Conservation (phyloP, 768 basidiomycete genomes). For the Suillus luteus region DNA sequence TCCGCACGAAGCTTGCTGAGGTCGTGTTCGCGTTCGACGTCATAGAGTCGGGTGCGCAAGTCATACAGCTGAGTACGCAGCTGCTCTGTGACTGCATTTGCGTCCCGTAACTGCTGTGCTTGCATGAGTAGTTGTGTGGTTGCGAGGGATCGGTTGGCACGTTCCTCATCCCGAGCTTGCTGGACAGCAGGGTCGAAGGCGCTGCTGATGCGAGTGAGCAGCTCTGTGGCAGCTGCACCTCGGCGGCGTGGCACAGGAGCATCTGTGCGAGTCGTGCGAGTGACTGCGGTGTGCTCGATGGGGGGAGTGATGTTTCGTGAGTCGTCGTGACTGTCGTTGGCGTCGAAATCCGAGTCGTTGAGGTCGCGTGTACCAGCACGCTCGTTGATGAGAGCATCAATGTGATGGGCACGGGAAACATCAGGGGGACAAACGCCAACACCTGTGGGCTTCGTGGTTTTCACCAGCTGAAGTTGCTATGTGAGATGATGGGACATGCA, state of each 20-base stretch:
- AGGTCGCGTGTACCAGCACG: constrained; percentile 24
- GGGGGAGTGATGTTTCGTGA: not conserved
- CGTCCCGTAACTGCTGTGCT: constrained; percentile 30
- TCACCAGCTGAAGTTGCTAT: constrained; percentile 18
- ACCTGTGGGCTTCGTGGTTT: constrained; percentile 31
- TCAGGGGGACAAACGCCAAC: constrained; percentile 23
- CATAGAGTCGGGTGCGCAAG: too few relatives aligned
- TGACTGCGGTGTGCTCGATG: constrained; percentile 7
- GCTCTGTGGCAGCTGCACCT: constrained; percentile 21
- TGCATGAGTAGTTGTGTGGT: constrained; percentile 28
- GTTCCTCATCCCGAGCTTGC: constrained; percentile 25
- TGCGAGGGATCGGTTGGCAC: constrained; percentile 23
- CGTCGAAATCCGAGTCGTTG: constrained; percentile 22
- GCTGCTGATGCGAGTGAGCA: constrained; percentile 20
- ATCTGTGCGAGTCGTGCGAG: constrained; percentile 5
- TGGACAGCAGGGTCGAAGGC: constrained; percentile 31
- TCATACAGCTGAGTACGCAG: constrained; percentile 15
- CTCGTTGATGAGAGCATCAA: constrained; percentile 30
- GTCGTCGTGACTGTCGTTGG: not conserved
- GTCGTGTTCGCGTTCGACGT: too few relatives aligned
- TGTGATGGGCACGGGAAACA: constrained; percentile 26
- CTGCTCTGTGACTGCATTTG: constrained; percentile 21
- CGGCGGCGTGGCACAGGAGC: constrained; percentile 13
- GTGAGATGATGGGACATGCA: not conserved
- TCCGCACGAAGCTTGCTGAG: too few relatives aligned